A percentile compares a stretch with the other conserved stretches of the same genome.
These are phyloP conservation scores for Skeletonema grethae DNA, from an alignment of 108 stramenopile species.

Conservation along the genomic window DNA sequence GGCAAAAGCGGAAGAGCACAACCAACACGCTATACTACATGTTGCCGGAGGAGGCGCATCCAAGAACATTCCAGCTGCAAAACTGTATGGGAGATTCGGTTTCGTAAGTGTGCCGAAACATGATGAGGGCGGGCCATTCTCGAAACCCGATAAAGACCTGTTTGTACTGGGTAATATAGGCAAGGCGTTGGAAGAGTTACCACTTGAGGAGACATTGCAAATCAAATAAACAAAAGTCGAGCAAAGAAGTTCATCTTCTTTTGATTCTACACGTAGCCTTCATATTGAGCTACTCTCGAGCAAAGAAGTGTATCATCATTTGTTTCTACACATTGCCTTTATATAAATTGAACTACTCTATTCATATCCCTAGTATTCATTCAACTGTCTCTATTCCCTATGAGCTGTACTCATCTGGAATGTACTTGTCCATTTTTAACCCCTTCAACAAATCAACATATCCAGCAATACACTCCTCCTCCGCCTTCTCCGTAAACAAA, in stretches of 20 bases:
- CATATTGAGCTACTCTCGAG: not conserved
- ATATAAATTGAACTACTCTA: not conserved
- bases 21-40: constrained; percentile 32
- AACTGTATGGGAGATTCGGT: constrained; percentile 37
- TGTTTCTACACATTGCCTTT: not conserved
- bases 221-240: not conserved
- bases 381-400: not conserved
- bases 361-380: not conserved
- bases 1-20: constrained; percentile 3
- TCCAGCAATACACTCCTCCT: constrained; percentile 49
- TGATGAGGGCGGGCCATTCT: constrained; percentile 28
- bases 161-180: constrained; percentile 44
- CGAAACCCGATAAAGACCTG: constrained; percentile 37
- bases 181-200: constrained; percentile 5
- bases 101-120: constrained; percentile 24
- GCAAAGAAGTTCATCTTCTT: not conserved
- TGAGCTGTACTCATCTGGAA: constrained; percentile 18
- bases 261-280: not conserved
- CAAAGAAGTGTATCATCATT: not conserved
- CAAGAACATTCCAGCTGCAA: constrained; percentile 29
- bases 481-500: constrained; percentile 68
- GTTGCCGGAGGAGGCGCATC: constrained; percentile 32
- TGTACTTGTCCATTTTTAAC: constrained; percentile 49
- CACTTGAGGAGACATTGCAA: constrained; percentile 31
- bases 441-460: constrained; percentile 61